Evolutionary conservation across 2,329 filamentous ascomycete genomes (phyloP).

Genomic region (Fusarium sp.): DNA sequence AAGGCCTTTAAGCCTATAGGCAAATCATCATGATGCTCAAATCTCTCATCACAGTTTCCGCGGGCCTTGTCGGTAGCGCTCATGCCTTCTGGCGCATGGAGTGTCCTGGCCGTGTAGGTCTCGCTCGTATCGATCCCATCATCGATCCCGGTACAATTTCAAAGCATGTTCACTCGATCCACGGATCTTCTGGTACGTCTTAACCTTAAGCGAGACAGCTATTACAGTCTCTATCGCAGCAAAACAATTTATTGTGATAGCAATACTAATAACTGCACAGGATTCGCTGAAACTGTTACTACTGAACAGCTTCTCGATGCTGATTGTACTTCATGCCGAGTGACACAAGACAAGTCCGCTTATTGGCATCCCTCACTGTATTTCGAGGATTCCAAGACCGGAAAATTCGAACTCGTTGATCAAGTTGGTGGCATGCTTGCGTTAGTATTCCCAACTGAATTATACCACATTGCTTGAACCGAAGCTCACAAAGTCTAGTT

Average conservation of each 20-base stretch:
- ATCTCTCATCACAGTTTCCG: constrained; percentile 47
- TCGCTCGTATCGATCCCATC: constrained; percentile 82
- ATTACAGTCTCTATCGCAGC: neutral
- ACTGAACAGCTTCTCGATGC: constrained; percentile 68
- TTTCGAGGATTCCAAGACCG: constrained; percentile 74
- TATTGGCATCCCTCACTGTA: constrained; percentile 88
- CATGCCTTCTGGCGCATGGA: constrained; percentile 91
- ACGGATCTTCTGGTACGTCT: constrained; percentile 79
- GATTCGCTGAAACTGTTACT: constrained; percentile 69
- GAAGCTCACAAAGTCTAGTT: constrained; percentile 60
- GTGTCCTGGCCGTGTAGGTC: constrained; percentile 75
- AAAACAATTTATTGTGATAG: accelerated
- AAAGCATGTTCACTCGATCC: constrained; percentile 77
- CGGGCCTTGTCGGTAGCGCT: constrained; percentile 53
- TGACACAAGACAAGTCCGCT: constrained; percentile 84
- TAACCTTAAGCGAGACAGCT: accelerated
- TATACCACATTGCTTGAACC: neutral
- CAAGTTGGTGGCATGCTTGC: constrained; percentile 87
- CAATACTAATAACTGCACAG: constrained; percentile 57
- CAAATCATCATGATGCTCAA: constrained; percentile 49
- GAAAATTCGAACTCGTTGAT: constrained; percentile 73
- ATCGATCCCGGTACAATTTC: constrained; percentile 69
- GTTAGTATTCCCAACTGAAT: constrained; percentile 62
- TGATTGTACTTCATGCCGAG: constrained; percentile 83
- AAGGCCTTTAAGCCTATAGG: constrained; percentile 42